Base-by-base conservation (phyloP, 768 basidiomycete species). In the Sporobolomyces roseus region DNA sequence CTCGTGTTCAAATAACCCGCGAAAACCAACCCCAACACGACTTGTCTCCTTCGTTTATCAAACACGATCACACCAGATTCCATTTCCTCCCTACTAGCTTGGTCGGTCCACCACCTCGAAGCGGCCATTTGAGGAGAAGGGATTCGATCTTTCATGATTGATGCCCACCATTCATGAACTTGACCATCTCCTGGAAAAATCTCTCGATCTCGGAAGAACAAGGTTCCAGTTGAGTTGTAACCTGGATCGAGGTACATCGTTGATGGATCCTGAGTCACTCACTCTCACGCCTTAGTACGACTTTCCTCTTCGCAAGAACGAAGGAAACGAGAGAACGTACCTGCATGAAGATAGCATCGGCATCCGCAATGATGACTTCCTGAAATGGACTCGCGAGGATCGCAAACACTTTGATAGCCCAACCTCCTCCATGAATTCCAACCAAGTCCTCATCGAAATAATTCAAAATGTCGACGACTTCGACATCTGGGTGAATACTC, bases 391-490 rank as follows among this genome's bases (percentile, higher is more conserved):
- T 62, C 41, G 71, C 71, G 36, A 73, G 49, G 33, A 70, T 61
- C 23, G 72, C 68, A 33, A 73, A 73, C 32, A 43, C 54, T 52
- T 73, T 73, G 65, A 73, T 70, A 10, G 72, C 72, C 72, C 72
- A 73, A 21, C 72, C 72, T 19, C 72, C 72, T 27, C 59, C 63
- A 25, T 70, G 61, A 41, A 73, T 65, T 4, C 68, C 72, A 29
- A 67, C 72, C 36, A 64, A 32, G 27, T 49, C 27, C 53, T 73
- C 72, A 49, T 73, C 68, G 43, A 73, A 73, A 23, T 45, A 67
- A 52, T 66, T 43, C 25, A 68, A 48, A 23, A 73, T 58, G 36
- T 73, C 65, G 56, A 73, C 55, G 38, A 63, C 68, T 13, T 66
- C 61, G 52, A 73, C 61, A 29, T 64, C 59, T 23, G 61, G 65